phyloP scores from a whole-genome alignment of 768 basidiomycete species.

The Lentinus brumalis region DNA sequence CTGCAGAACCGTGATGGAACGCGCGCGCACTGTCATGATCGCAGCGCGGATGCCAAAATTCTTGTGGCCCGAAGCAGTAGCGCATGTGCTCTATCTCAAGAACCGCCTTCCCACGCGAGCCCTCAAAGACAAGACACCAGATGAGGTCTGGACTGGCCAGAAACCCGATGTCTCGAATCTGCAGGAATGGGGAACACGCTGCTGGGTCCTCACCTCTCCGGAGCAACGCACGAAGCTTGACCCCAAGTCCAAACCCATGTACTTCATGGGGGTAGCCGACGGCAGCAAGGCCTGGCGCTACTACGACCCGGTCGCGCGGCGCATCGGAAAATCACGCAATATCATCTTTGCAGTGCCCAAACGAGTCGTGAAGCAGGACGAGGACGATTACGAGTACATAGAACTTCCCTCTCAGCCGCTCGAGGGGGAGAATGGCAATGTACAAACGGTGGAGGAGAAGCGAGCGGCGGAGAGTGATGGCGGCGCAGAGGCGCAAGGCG shows the following conservation, averaged over 20 bases:
- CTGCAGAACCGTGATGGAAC: slow-evolving; percentile 24
- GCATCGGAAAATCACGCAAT: slow-evolving; percentile 6
- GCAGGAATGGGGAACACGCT: slow-evolving; percentile 22
- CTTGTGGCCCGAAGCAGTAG: slow-evolving; percentile 27
- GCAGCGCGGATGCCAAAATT: slow-evolving; percentile 17
- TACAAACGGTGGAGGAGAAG: too few relatives aligned
- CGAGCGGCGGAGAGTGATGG: too few relatives aligned
- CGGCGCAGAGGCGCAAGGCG: too few relatives aligned
- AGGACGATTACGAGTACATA: background rate
- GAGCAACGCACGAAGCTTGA: slow-evolving; percentile 16
- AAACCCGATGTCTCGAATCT: slow-evolving; percentile 29
- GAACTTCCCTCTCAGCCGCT: background rate
- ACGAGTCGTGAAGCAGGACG: background rate
- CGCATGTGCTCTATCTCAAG: slow-evolving; percentile 19
- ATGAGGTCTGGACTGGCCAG: slow-evolving; percentile 24
- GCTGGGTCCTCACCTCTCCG: slow-evolving; percentile 15
- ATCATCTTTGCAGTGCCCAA: slow-evolving; percentile 4
- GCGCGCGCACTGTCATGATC: slow-evolving; percentile 21
- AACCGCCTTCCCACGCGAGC: slow-evolving; percentile 24
- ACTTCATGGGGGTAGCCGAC: slow-evolving; percentile 24
- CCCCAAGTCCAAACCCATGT: slow-evolving; percentile 17
- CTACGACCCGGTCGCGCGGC: slow-evolving; percentile 11
- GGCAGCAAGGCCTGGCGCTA: slow-evolving; percentile 25
- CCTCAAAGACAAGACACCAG: slow-evolving; percentile 22
- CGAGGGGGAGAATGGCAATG: slow-evolving; percentile 11